Evolutionary conservation across 768 basidiomycete species (phyloP), one percentile per base, ranked within the genome.

Genomic region (Coprinopsis marcescibilis): DNA sequence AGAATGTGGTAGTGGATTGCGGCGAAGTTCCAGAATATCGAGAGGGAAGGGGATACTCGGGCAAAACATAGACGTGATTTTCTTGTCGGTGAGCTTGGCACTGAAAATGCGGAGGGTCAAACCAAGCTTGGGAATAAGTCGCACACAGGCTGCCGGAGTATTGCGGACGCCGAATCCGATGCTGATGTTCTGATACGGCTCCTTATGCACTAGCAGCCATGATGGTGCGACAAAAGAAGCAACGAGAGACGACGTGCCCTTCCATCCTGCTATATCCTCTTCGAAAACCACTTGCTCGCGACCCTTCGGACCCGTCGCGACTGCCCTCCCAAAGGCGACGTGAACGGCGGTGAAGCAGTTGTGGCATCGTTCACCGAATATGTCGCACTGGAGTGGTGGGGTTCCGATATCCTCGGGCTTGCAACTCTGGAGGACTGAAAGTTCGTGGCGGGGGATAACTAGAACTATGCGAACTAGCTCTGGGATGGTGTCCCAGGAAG

Each of bases 311-410:
- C 49, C 45, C 10, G 38, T 35, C 10, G 52, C 46, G 11, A 46
- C 21, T 0, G 60, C 48, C 0, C 54, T 56, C 10, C 72, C 72
- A 40, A 69, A 71, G 1, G 57, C 51, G 1, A 57, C 55, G 13
- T 64, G 68, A 25, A 67, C 49, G 1, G 63, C 60, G 11, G 65
- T 56, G 50, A 69, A 69, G 13, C 62, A 53, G 40, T 71, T 71
- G 20, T 60, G 56, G 3, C 37, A 23, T 1, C 27, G 13, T 5
- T 6, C 11, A n/a, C 48, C 48, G 30, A 19, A 30, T 15, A 67
- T 47, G 32, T 68, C 64, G 50, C 71, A 70, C 24, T 66, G 61
- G 5, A 76, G 55, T 3, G 63, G 37, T 0, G 69, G 72, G 3
- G 64, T 64, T 4, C 59, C 60, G 21, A 64, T 33, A 25, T 58